phyloP scores from a whole-genome alignment of 2,329 filamentous ascomycete species.

The Diaporthe destruens region DNA sequence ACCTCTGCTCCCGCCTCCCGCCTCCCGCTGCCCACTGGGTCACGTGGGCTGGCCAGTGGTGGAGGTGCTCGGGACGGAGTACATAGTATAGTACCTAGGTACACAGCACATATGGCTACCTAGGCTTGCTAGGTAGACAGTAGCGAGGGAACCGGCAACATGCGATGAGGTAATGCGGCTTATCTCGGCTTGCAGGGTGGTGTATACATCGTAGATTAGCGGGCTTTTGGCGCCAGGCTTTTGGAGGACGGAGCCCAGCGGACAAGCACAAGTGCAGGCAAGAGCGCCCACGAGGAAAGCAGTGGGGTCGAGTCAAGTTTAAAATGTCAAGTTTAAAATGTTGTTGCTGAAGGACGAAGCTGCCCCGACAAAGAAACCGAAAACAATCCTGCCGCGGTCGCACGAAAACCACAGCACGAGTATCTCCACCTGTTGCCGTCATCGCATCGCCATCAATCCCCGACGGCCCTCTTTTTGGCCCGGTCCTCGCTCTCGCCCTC shows the following conservation, averaged over 20 bases:
- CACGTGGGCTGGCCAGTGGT: neutral
- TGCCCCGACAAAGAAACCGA: neutral
- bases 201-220: constrained; percentile 19
- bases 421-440: constrained; percentile 13
- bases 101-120: too few relatives aligned
- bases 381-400: constrained; percentile 9
- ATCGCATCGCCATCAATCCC: constrained; percentile 30
- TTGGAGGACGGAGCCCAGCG: constrained; percentile 1
- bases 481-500: neutral
- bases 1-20: too few relatives aligned
- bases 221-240: neutral
- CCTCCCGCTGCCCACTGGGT: too few relatives aligned
- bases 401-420: neutral
- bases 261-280: neutral
- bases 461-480: constrained; percentile 30
- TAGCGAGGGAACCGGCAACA: neutral
- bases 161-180: constrained; percentile 31
- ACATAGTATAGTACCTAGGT: too few relatives aligned
- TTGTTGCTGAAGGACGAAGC: constrained; percentile 5
- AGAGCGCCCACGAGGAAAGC: neutral
- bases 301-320: constrained; percentile 31
- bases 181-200: constrained; percentile 22
- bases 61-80: too few relatives aligned
- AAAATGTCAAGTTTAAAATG: too few relatives aligned
- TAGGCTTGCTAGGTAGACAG: neutral